phyloP scores from a whole-genome alignment of 2,329 filamentous ascomycete species.

The Xylariaceae sp. region DNA sequence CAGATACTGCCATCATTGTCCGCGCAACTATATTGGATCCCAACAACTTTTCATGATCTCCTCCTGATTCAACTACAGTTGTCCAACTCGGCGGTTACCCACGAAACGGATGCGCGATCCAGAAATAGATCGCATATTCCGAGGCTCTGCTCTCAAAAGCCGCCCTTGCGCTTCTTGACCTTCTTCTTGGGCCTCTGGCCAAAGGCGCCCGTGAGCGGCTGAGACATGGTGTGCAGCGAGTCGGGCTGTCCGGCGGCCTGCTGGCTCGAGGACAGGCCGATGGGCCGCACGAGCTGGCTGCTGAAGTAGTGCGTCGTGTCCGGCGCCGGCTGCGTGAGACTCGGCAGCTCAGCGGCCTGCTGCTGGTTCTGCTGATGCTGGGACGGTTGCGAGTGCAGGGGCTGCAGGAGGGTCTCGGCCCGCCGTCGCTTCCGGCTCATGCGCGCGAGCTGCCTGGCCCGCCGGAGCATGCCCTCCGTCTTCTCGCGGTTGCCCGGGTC shows the following conservation, averaged over 20 bases:
- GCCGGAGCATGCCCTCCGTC: slow-evolving; percentile 17
- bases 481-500: slow-evolving; percentile 19
- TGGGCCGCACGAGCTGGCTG: slow-evolving; percentile 18
- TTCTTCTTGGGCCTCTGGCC: slow-evolving; percentile 24
- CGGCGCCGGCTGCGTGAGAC: slow-evolving; percentile 20
- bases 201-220: slow-evolving; percentile 22
- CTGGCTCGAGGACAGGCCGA: slow-evolving; percentile 13
- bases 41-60: too few species aligned
- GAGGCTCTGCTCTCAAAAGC: slow-evolving; percentile 23
- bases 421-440: slow-evolving; percentile 23
- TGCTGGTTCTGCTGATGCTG: too few species aligned
- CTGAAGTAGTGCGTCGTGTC: slow-evolving; percentile 16
- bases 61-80: too few species aligned
- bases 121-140: too few species aligned
- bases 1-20: too few species aligned
- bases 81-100: too few species aligned
- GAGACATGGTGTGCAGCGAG: slow-evolving; percentile 21
- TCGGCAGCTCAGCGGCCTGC: slow-evolving; percentile 19
- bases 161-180: slow-evolving; percentile 21
- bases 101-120: too few species aligned
- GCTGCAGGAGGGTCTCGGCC: slow-evolving; percentile 20
- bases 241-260: slow-evolving; percentile 15
- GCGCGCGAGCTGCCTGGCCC: slow-evolving; percentile 18
- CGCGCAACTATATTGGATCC: too few species aligned
- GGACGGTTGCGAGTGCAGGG: slow-evolving; percentile 16